These are phyloP conservation scores for Cladosporium phlei DNA, from an alignment of 2,329 filamentous ascomycete genomes.

Conservation along the genomic window DNA sequence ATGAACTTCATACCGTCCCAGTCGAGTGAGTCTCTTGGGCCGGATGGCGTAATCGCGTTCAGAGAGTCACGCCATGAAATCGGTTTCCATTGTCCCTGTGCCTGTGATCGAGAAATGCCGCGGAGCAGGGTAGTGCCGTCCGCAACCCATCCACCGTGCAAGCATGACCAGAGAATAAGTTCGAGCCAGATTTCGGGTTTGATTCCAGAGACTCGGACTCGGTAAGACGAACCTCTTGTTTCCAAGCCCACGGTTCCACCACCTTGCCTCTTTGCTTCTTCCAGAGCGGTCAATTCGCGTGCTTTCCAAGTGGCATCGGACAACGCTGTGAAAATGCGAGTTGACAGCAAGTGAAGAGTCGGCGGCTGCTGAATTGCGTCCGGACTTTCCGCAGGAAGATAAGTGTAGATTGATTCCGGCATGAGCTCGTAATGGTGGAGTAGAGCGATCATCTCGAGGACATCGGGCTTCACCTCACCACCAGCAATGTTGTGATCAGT, in stretches of 20 bases:
- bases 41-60: slow-evolving; percentile 23
- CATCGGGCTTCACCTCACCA: slow-evolving; percentile 36
- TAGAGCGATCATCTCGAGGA: slow-evolving; percentile 45
- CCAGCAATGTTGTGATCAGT: slow-evolving; percentile 12
- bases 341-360: slow-evolving; percentile 44
- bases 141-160: slow-evolving; percentile 44
- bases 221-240: slow-evolving; percentile 3
- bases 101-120: background rate
- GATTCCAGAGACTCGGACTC: slow-evolving; percentile 4
- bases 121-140: slow-evolving; percentile 40
- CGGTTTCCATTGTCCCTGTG: slow-evolving; percentile 25
- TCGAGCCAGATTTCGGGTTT: slow-evolving; percentile 48
- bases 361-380: slow-evolving; percentile 44
- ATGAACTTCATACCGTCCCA: slow-evolving; percentile 29
- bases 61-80: slow-evolving; percentile 42
- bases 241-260: background rate
- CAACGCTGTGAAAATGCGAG: slow-evolving; percentile 45
- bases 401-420: slow-evolving; percentile 42
- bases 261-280: slow-evolving; percentile 2
- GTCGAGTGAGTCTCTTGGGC: slow-evolving; percentile 23
- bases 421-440: slow-evolving; percentile 46
- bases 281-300: slow-evolving; percentile 33
- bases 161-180: slow-evolving; percentile 48
- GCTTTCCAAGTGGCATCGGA: slow-evolving; percentile 49
- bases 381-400: slow-evolving; percentile 31